phyloP scores from a whole-genome alignment of 495 filamentous ascomycete species.

The Xeromyces bisporus region DNA sequence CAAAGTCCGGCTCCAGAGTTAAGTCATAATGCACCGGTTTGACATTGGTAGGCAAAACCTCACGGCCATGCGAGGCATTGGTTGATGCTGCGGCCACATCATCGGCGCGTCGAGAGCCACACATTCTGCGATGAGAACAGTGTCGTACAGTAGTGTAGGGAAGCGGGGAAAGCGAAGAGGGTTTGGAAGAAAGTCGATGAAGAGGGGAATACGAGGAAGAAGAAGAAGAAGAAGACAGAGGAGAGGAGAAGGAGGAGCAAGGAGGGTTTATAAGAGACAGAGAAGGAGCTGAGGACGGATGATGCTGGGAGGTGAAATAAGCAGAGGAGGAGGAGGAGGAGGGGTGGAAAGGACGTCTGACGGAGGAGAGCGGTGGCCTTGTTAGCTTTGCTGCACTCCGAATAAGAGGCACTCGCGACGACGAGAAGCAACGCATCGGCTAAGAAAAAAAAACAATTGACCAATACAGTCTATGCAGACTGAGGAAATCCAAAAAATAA shows the following conservation, averaged over 20 bases:
- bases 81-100: constrained; percentile 26
- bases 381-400: constrained; percentile 22
- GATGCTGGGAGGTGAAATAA: no score
- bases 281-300: constrained; percentile 12
- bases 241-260: not conserved
- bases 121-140: constrained; percentile 36
- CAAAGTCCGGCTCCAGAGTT: constrained; percentile 49
- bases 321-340: constrained; percentile 12
- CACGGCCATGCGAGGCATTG: constrained; percentile 37
- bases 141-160: constrained; percentile 25
- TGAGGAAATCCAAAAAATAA: no score
- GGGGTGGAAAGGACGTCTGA: constrained; percentile 6
- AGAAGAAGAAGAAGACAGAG: constrained; percentile 4
- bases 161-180: constrained; percentile 12
- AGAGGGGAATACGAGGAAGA: constrained; percentile 3
- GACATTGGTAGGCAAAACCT: constrained; percentile 51
- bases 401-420: constrained; percentile 18
- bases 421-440: constrained; percentile 26
- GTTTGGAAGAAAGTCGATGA: constrained; percentile 2
- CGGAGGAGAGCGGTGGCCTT: constrained; percentile 23
- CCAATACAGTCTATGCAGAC: no score
- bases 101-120: constrained; percentile 24
- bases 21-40: constrained; percentile 50
- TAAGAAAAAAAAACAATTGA: not conserved
- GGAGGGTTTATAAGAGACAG: constrained; percentile 8